These are phyloP conservation scores for Pyrenochaeta sp. DNA, from an alignment of 2,329 filamentous ascomycete species.

Conservation along the genomic window DNA sequence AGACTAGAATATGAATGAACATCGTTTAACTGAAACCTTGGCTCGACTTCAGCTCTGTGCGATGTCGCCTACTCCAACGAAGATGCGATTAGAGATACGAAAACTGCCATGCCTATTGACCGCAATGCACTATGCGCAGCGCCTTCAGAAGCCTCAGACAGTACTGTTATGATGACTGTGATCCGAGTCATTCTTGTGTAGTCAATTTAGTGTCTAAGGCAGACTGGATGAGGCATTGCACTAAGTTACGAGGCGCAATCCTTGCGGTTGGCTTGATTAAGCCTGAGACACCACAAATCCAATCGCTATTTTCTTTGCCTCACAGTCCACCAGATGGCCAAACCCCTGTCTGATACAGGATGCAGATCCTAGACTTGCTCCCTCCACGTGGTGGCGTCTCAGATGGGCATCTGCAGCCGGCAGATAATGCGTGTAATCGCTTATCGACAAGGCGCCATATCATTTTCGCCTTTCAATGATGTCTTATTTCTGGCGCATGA, in stretches of 20 bases:
- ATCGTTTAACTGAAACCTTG: background rate
- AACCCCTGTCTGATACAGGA: background rate
- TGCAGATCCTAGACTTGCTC: background rate
- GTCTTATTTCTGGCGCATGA: background rate
- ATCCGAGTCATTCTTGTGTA: background rate
- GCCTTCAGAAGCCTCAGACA: background rate
- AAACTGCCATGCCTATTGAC: background rate
- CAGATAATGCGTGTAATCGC: background rate
- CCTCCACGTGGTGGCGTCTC: background rate
- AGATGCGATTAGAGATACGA: too few relatives aligned
- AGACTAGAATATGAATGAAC: background rate
- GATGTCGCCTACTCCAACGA: too few relatives aligned
- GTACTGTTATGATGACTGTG: background rate
- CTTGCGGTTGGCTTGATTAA: background rate
- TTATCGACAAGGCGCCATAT: background rate
- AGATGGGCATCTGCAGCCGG: background rate
- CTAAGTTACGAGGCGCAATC: background rate
- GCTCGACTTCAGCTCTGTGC: too few relatives aligned
- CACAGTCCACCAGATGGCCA: background rate
- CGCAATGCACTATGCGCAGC: background rate
- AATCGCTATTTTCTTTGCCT: background rate
- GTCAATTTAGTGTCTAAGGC: background rate
- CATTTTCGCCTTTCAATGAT: background rate
- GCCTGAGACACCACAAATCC: background rate
- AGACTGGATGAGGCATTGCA: background rate